Evolutionary conservation across 495 filamentous ascomycete species (phyloP).

Genomic region (Astrocystis sublimbata): DNA sequence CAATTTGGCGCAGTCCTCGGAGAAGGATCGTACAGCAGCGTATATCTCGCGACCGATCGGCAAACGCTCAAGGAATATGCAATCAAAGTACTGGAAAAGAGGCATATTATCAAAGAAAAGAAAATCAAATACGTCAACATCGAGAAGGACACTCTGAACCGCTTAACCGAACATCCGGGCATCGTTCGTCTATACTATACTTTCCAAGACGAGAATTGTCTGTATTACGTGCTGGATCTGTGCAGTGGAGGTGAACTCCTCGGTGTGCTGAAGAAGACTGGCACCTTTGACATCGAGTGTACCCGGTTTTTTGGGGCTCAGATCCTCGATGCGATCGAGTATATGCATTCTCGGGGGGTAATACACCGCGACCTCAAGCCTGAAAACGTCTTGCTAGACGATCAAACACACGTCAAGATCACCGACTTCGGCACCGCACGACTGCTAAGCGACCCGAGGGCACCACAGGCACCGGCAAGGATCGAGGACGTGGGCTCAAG

Average conservation of each 20-base stretch:
- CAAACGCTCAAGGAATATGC: conserved; percentile 96
- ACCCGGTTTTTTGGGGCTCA: conserved; percentile 93
- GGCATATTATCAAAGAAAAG: conserved; percentile 99
- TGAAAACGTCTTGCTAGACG: conserved; percentile 93
- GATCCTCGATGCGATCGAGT: conserved; percentile 94
- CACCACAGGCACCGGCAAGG: conserved; percentile 41
- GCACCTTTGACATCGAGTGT: conserved; percentile 94
- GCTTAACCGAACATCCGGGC: conserved; percentile 93
- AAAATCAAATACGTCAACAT: conserved; percentile 99
- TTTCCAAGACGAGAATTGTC: conserved; percentile 92
- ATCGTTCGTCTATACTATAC: conserved; percentile 98
- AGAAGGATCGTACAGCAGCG: conserved; percentile 97
- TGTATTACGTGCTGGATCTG: conserved; percentile 96
- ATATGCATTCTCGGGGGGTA: conserved; percentile 95
- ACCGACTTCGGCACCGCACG: conserved; percentile 99
- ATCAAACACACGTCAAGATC: conserved; percentile 96
- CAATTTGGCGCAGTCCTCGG: conserved; percentile 89
- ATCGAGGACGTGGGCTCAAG: conserved; percentile 39
- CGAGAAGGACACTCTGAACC: conserved; percentile 96
- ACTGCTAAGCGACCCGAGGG: conserved; percentile 70
- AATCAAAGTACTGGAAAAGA: conserved; percentile 97
- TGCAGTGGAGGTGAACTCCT: conserved; percentile 91
- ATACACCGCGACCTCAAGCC: conserved; percentile 98
- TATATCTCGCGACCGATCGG: conserved; percentile 90
- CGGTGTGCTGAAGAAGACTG: conserved; percentile 88